Base-by-base conservation (phyloP, 352 stramenopile genomes). In the Blastocystis sp. region DNA sequence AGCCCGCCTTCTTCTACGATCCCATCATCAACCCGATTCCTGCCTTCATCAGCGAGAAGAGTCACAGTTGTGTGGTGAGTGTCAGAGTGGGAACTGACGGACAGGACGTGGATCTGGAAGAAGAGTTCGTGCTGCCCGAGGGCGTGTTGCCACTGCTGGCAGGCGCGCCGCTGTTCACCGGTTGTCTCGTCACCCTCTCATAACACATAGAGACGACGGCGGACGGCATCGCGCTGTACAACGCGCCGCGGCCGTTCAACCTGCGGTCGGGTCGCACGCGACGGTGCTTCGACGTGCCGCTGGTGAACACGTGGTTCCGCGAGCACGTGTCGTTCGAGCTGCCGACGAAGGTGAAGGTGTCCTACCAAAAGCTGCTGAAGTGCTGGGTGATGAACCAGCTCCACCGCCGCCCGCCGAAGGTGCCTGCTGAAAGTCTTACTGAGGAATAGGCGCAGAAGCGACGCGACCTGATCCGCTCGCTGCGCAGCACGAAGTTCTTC, bases 401-500 rank as follows among this genome's bases (percentile, higher is more conserved):
- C 3, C 96, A 99, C 89, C 92, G 95, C 64, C 95, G 93, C 23
- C 91, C 91, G 23, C 69, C 69, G 43, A 79, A 89, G 91, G 81
- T 76, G 78, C 11, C 19, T 10, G 52, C 10, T 21, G 52, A 90
- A 92, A 21, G 93, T 92, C 2, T 98, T 98, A 90, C 93, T 94
- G 59, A 89, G 45, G 23, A 77, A 17, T 4, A 62, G 9, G 91
- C 98, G 77, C 98, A 96, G 89, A 98, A 98, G 89, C 97, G 97
- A 21, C 76, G 76, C 89, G 97, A 97, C 74, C 89, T 99, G 34
- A 98, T 99, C 91, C 97, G 97, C 90, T 97, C 94, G 67, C 92
- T 99, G 2, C 98, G 98, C 91, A 96, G 95, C 41, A 99, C 97
- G n/a, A 99, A 99, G 90, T 99, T 99, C 91, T 99, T 99, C 91